These are phyloP conservation scores for Colletotrichum costaricense DNA, from an alignment of 2,329 filamentous ascomycete species.

Conservation along the genomic window DNA sequence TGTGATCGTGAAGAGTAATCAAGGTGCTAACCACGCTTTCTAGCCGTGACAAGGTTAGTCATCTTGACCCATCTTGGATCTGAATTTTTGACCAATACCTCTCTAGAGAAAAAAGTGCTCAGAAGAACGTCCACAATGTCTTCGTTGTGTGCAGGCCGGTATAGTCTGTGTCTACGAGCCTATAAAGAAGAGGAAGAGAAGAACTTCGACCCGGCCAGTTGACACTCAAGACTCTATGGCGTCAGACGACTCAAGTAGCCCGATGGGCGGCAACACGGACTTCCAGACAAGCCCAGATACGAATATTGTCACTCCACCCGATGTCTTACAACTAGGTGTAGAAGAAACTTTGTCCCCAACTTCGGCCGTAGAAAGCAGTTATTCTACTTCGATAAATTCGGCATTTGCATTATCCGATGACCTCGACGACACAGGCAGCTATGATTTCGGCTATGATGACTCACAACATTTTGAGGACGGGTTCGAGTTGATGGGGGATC, in stretches of 20 bases:
- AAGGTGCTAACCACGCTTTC: slow-evolving; percentile 11
- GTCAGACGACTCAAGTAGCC: slow-evolving; percentile 24
- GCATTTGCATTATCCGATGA: slow-evolving; percentile 11
- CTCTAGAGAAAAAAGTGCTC: slow-evolving; percentile 35
- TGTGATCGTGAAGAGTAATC: too few species aligned
- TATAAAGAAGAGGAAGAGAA: slow-evolving; percentile 36
- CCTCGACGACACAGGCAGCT: slow-evolving; percentile 5
- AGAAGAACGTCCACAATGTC: slow-evolving; percentile 34
- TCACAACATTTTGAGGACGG: neutral
- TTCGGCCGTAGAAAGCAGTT: neutral
- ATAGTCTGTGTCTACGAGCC: slow-evolving; percentile 34
- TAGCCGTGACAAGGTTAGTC: slow-evolving; percentile 36
- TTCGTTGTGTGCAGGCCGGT: slow-evolving; percentile 34
- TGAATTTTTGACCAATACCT: neutral
- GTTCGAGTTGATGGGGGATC: slow-evolving; percentile 6
- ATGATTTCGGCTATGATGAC: slow-evolving; percentile 1
- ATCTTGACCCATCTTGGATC: neutral
- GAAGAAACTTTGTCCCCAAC: slow-evolving; percentile 10
- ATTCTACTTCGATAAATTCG: slow-evolving; percentile 11
- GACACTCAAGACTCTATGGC: neutral
- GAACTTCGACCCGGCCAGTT: slow-evolving; percentile 4
- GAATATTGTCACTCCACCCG: slow-evolving; percentile 18
- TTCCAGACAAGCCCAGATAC: slow-evolving; percentile 26
- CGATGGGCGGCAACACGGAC: neutral
- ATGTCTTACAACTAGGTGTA: neutral